phyloP scores from a whole-genome alignment of 441 rosid genomes.

The Daphne laureola region DNA sequence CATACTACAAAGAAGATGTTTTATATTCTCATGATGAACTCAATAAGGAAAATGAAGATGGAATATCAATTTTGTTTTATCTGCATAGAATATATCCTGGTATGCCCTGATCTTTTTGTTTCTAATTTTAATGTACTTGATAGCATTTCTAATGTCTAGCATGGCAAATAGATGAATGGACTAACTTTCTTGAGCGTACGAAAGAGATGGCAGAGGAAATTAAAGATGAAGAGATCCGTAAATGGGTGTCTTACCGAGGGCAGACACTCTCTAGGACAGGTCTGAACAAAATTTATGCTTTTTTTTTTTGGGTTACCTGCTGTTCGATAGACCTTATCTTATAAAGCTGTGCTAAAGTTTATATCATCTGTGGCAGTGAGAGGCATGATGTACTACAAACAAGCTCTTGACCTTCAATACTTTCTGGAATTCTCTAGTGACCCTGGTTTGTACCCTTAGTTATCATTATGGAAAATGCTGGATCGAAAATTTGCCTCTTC shows the following conservation, averaged over 20 bases:
- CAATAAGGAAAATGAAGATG: conserved; percentile 86
- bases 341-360: conserved; percentile 11
- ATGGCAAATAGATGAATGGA: conserved; percentile 78
- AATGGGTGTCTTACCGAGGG: conserved; percentile 91
- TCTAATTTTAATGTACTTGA: background rate
- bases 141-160: conserved; percentile 18
- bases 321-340: conserved; percentile 10
- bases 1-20: conserved; percentile 88
- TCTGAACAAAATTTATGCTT: conserved; percentile 11
- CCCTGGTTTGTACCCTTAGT: conserved; percentile 37
- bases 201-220: conserved; percentile 24
- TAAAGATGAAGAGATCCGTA: conserved; percentile 24
- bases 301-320: conserved; percentile 14
- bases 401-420: conserved; percentile 79
- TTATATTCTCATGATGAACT: conserved; percentile 86
- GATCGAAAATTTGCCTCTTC: conserved; percentile 6
- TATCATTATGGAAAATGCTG: conserved; percentile 4
- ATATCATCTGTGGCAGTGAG: conserved; percentile 50
- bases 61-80: conserved; percentile 76
- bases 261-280: conserved; percentile 98
- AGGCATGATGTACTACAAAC: conserved; percentile 96
- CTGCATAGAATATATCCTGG: conserved; percentile 93
- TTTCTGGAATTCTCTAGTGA: conserved; percentile 59
- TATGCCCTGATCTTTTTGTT: conserved; percentile 23
- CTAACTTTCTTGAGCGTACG: conserved; percentile 56